Evolutionary conservation across 2,329 filamentous ascomycete species (phyloP).

Genomic region (Amylocarpus encephaloides): DNA sequence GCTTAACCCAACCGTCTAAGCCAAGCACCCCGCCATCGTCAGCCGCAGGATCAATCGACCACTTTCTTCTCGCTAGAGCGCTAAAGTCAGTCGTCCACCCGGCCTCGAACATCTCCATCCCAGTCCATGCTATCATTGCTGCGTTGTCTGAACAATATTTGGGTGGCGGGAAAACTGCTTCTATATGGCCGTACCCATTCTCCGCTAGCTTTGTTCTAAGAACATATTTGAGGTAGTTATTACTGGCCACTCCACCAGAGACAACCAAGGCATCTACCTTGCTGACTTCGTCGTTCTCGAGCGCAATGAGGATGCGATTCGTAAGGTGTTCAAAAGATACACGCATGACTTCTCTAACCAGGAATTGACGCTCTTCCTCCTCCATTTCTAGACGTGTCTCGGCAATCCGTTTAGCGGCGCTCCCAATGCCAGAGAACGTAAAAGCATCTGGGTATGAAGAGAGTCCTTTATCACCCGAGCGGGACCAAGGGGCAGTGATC

Average conservation of each 20-base stretch:
- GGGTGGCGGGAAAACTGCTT: slow-evolving; percentile 67
- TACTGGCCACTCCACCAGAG: slow-evolving; percentile 86
- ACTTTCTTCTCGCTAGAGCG: slow-evolving; percentile 57
- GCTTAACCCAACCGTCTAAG: slow-evolving; percentile 41
- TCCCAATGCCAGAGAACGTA: slow-evolving; percentile 68
- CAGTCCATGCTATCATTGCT: slow-evolving; percentile 95
- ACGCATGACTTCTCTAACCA: slow-evolving; percentile 71
- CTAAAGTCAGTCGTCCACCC: slow-evolving; percentile 62
- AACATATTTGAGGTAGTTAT: slow-evolving; percentile 69
- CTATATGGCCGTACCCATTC: slow-evolving; percentile 56
- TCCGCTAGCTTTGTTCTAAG: slow-evolving; percentile 50
- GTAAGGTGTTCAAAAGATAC: slow-evolving; percentile 83
- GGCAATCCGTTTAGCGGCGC: slow-evolving; percentile 54
- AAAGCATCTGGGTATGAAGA: slow-evolving; percentile 40
- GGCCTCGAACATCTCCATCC: slow-evolving; percentile 81
- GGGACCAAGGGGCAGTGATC: slow-evolving; percentile 59
- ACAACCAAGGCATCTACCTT: slow-evolving; percentile 62
- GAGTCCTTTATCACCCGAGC: slow-evolving; percentile 39
- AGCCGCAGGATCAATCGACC: slow-evolving; percentile 61
- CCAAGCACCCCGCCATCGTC: slow-evolving; percentile 64
- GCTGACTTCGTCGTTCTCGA: slow-evolving; percentile 38
- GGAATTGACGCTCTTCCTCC: slow-evolving; percentile 54
- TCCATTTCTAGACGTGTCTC: slow-evolving; percentile 39
- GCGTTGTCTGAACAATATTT: slow-evolving; percentile 89
- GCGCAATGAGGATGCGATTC: slow-evolving; percentile 63